Base-by-base conservation (phyloP, 306 rosid genomes). In the Corylus avellana region DNA sequence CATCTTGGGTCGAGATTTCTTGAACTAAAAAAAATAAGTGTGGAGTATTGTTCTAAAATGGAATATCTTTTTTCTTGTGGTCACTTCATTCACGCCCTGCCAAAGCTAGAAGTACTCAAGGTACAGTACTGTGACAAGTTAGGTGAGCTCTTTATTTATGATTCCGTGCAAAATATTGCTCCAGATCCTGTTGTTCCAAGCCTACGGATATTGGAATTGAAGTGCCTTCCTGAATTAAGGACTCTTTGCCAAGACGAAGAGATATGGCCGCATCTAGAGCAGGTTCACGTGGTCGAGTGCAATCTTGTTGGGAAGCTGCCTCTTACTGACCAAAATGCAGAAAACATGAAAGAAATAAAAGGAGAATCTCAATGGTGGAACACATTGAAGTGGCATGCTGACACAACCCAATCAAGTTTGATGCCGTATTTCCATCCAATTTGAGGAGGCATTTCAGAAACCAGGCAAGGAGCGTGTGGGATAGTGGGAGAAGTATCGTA, bases 351-450 rank as follows among this genome's bases (percentile, higher is more conserved):
- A n/a, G n/a, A n/a, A n/a, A n/a, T n/a, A 35, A 73, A 11, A 27
- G 83, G 78, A 51, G 74, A 79, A 79, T 20, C 47, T 1, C 22
- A 39, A 42, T 62, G 78, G 78, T 79, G 82, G 78, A 35, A 29
- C 7, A 20, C 57, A 12, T 51, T 73, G 78, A 10, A n/a, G 11
- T 73, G 73, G 78, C 35, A 54, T 27, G 27, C 7, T 20, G 55
- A 42, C 8, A 37, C 1, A 48, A 18, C 68, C 8, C 48, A 53
- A 14, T 62, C 74, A 2, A 66, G 68, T 66, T 35, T 79, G 78
- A 63, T 37, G 54, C 7, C 1, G 12, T 51, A n/a, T 72, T 79
- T 79, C 44, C 55, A 51, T 55, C 67, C 64, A 37, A 35, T 35
- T 35, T 35, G n/a, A n/a, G n/a, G 37, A 35, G 37, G 37, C 37